These are phyloP conservation scores for Coemansia sp. DNA, from an alignment of 192 early-diverging fungal genomes.

Conservation along the genomic window DNA sequence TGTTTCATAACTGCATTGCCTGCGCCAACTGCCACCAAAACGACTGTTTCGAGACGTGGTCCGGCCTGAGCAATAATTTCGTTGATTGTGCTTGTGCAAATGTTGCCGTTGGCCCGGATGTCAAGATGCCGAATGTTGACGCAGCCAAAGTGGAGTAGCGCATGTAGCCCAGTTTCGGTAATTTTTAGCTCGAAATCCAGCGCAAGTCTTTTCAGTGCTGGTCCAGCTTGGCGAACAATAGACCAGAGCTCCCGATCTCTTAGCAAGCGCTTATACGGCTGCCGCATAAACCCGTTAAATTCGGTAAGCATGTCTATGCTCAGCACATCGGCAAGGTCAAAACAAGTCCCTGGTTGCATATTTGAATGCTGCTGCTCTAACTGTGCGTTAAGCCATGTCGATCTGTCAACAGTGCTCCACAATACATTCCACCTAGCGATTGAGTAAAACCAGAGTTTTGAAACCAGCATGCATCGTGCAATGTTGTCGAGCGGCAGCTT, in stretches of 20 bases:
- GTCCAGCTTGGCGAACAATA: conserved; percentile 33
- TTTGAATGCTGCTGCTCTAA: not conserved
- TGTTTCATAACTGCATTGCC: conserved; percentile 17
- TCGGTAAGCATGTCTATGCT: not conserved
- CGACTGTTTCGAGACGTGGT: conserved; percentile 19
- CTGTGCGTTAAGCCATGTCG: conserved; percentile 4
- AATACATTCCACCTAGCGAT: conserved; percentile 24
- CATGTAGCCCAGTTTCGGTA: conserved; percentile 16
- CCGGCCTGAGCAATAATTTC: conserved; percentile 11
- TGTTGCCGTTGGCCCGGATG: conserved; percentile 22
- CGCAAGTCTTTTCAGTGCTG: conserved; percentile 28
- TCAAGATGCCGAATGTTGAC: conserved; percentile 33
- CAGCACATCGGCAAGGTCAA: not conserved
- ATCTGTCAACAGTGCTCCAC: conserved; percentile 36
- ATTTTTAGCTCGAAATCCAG: conserved; percentile 22
- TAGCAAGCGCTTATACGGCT: not conserved
- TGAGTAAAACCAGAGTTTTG: conserved; percentile 33
- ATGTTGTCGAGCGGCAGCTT: conserved; percentile 27
- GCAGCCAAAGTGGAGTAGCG: conserved; percentile 29
- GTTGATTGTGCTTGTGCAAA: conserved; percentile 15
- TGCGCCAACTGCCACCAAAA: conserved; percentile 20
- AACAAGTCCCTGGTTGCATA: not conserved
- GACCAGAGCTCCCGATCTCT: conserved; percentile 19
- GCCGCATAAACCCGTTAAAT: not conserved
- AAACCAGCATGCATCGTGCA: conserved; percentile 37